Base-by-base conservation (phyloP, 1,284 basidiomycete species). In the Ceratobasidium sp. region DNA sequence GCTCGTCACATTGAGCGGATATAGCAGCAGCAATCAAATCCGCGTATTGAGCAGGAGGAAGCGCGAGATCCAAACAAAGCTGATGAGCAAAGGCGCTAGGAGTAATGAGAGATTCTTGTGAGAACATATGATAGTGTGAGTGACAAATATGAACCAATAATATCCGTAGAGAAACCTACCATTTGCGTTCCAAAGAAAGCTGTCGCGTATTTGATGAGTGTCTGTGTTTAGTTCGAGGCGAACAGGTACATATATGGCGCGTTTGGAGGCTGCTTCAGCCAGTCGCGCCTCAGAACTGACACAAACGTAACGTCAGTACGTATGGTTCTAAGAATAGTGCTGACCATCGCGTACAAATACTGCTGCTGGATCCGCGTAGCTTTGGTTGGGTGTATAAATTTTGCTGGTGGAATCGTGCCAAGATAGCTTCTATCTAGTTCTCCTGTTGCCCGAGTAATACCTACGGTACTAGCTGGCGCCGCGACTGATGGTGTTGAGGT, bases 151-250 rank as follows among this genome's bases (percentile, higher is more conserved):
- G n/a, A n/a, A n/a, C n/a, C 6, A 54, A 26, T 7, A 31, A 31
- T 28, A 15, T 33, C 2, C 0, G 61, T 23, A 26, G 13, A 2
- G n/a, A 35, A 39, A 23, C 82, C 20, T 85, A 87, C 85, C 95
- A 81, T 94, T 90, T 68, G 96, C 84, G 82, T 99, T 98, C 97
- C 97, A 99, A n/a, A 96, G 89, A 84, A 99, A 99, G 79, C 93
- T 93, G 82, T 99, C 97, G 76, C 96, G 92, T 82, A 99, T 91
- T 81, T 96, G 89, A 82, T 95, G 93, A 0, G 92, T 92, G 8
- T 96, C 93, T 3, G 96, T 96, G 82, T 99, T 96, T 80, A 98
- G 91, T 81, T 99, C 97, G 77, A 99, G 92, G 63, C 94, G 92
- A 79, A 99, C 95, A 10, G 97, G 97, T 3, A 99, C 90, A 33